These are phyloP conservation scores for Mycocentrospora acerina DNA, from an alignment of 2,329 filamentous ascomycete species.

Conservation along the genomic window DNA sequence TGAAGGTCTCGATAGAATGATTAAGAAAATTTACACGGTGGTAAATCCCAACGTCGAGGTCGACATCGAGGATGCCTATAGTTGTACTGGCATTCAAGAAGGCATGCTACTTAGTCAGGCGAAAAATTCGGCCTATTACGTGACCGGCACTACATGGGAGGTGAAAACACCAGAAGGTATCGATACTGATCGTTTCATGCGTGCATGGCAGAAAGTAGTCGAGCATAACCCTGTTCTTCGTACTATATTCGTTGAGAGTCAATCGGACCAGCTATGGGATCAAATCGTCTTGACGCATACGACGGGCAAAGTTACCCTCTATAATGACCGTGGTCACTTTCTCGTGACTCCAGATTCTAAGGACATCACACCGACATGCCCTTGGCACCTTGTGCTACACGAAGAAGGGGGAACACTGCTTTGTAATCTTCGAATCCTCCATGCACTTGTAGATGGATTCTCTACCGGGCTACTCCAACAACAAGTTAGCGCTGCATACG, in stretches of 20 bases:
- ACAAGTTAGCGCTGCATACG: too few species aligned
- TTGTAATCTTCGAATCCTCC: slow-evolving; percentile 20
- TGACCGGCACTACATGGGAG: slow-evolving; percentile 4
- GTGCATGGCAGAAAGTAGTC: slow-evolving; percentile 20
- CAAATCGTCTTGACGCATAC: too few species aligned
- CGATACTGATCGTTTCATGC: slow-evolving; percentile 5
- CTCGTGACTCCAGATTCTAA: background rate
- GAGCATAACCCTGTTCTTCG: slow-evolving; percentile 17
- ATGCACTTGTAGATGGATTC: slow-evolving; percentile 20
- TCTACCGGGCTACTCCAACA: too few species aligned
- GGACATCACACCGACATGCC: too few species aligned
- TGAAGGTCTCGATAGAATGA: slow-evolving; percentile 11
- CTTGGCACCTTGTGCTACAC: too few species aligned
- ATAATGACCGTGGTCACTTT: slow-evolving; percentile 13
- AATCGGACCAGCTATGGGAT: too few species aligned
- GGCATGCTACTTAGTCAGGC: slow-evolving; percentile 11
- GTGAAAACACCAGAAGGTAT: slow-evolving; percentile 1
- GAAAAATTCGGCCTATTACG: slow-evolving; percentile 4
- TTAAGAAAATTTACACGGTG: slow-evolving; percentile 8
- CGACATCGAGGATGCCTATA: slow-evolving; percentile 11
- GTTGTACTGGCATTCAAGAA: slow-evolving; percentile 13
- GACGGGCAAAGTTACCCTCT: slow-evolving; percentile 9
- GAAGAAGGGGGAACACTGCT: too few species aligned
- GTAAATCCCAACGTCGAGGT: slow-evolving; percentile 7
- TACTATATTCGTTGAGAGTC: slow-evolving; percentile 18